These are phyloP conservation scores for Pholiota microspora DNA, from an alignment of 768 basidiomycete genomes.

Conservation along the genomic window DNA sequence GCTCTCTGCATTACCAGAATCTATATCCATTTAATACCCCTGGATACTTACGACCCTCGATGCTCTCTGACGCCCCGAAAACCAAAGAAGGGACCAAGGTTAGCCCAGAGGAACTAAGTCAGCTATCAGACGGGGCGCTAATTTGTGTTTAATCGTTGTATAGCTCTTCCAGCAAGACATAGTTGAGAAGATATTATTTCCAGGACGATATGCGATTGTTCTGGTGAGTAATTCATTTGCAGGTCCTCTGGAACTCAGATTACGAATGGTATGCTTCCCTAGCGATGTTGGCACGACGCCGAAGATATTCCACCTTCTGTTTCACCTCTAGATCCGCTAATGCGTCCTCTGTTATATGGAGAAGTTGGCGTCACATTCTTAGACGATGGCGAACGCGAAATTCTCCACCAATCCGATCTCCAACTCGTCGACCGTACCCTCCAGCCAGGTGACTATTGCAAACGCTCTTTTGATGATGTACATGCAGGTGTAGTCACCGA, in stretches of 20 bases:
- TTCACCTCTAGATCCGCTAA: conserved; percentile 57
- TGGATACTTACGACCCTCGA: not conserved
- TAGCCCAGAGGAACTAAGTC: not conserved
- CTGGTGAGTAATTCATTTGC: conserved; percentile 43
- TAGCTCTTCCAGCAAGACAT: conserved; percentile 73
- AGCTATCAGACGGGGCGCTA: not conserved
- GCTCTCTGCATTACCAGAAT: not conserved
- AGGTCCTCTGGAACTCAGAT: not conserved
- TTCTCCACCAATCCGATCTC: conserved; percentile 68
- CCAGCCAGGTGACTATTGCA: conserved; percentile 79
- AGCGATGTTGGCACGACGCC: conserved; percentile 90
- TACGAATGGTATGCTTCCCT: not conserved
- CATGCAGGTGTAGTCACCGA: conserved; percentile 74
- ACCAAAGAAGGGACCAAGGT: not conserved
- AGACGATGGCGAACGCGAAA: conserved; percentile 53
- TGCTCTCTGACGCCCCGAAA: not conserved
- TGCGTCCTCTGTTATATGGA: conserved; percentile 71
- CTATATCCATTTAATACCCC: not conserved
- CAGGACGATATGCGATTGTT: conserved; percentile 56
- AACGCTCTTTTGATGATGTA: conserved; percentile 71
- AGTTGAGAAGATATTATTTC: conserved; percentile 44
- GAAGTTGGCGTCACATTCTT: conserved; percentile 83
- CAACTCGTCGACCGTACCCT: conserved; percentile 74
- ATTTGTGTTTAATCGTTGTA: not conserved
- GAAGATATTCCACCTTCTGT: conserved; percentile 59